These are phyloP conservation scores for Toxoplasma gondii DNA, from an alignment of 169 alveolate genomes.

Conservation along the genomic window DNA sequence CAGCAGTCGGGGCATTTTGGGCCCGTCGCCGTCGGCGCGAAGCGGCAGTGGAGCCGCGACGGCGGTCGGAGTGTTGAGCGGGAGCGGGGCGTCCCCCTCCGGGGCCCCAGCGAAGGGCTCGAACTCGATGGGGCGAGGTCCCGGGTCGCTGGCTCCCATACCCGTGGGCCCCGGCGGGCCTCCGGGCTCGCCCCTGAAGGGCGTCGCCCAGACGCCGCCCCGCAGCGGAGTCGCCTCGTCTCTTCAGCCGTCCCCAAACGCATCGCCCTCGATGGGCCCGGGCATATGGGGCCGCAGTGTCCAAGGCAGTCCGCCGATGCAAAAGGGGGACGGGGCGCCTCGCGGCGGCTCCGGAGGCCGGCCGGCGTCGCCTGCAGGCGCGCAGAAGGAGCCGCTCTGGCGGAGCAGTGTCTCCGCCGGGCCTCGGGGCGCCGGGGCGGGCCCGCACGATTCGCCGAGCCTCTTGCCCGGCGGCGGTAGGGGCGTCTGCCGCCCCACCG, in stretches of 20 bases:
- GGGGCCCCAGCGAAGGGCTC: not conserved
- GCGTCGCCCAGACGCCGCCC: not conserved
- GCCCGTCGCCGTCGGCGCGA: conserved; percentile 26
- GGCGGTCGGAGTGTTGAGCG: not conserved
- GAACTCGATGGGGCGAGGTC: not conserved
- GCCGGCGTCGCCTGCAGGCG: not conserved
- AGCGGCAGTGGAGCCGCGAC: not conserved
- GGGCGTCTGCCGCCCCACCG: not conserved
- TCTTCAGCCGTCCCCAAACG: not conserved
- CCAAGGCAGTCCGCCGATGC: not conserved
- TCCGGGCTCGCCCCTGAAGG: not conserved
- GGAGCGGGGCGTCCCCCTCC: not conserved
- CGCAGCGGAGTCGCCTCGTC: not conserved
- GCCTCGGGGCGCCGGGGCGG: not conserved
- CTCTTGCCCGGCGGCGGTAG: not conserved
- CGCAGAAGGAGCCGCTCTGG: not conserved
- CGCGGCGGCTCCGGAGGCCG: not conserved
- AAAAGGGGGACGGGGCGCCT: not conserved
- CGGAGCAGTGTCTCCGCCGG: not conserved
- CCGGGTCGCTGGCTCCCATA: not conserved
- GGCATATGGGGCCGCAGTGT: not conserved
- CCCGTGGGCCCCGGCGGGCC: conserved; percentile 1
- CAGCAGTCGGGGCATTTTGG: conserved; percentile 19
- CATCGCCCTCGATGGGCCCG: not conserved
- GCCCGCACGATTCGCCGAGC: not conserved